Base-by-base conservation (phyloP, 176 grass and related monocot genomes). In the Triticum dicoccoides region DNA sequence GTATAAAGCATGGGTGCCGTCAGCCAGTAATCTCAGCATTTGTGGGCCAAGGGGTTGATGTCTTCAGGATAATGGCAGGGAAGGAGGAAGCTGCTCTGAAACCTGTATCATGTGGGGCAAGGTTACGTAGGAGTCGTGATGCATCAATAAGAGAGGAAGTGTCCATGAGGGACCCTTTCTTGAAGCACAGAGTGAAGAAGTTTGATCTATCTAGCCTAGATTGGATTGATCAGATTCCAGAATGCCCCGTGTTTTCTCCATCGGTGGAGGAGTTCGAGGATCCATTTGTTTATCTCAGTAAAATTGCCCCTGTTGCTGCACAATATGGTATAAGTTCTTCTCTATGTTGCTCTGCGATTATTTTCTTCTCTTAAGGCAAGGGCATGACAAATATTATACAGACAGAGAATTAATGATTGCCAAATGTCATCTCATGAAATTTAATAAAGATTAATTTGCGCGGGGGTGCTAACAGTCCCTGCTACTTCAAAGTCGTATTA, bases 151-250 rank as follows among this genome's bases (percentile, higher is more conserved):
- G 80, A 68, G 77, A 76, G 8, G 73, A 64, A 83, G 79, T 52
- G 78, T 80, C 83, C 58, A 81, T 34, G 69, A 90, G 80, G 66
- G 88, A 93, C 80, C 87, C 90, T 30, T 96, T 96, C 81, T 80
- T 65, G 64, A 99, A 99, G 89, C 84, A 90, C 69, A 91, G 80
- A 72, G 80, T 92, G 64, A 86, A 90, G 76, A 96, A 99, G 30
- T 99, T 96, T 76, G 94, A 99, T 84, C 87, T 96, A 85, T 92
- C 90, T 80, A 91, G 86, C 82, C 69, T 96, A 82, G 83, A 99
- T 82, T 99, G 97, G 94, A 93, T 99, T 34, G 92, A 94, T 80
- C 89, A 93, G 61, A 94, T 99, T 88, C 92, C 92, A 65, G 94
- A 99, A 64, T 99, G 97, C 44, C 97, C 94, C 61, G 85, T 94